Evolutionary conservation across 306 rosid species (phyloP).

Genomic region (Betula pendula): DNA sequence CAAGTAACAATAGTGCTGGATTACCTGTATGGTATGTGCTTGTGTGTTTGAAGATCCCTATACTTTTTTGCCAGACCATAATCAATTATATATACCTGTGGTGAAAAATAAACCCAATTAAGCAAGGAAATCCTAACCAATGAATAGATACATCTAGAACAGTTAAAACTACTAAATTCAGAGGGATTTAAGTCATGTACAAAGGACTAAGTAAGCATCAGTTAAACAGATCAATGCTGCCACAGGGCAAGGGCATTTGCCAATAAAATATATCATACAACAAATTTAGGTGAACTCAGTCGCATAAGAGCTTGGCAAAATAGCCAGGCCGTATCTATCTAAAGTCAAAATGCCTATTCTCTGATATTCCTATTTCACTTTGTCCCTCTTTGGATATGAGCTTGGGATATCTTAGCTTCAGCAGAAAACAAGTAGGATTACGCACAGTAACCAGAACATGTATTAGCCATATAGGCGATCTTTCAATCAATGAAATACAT

Average conservation of each 20-base stretch:
- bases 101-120: conserved; percentile 30
- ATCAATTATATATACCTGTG: conserved; percentile 91
- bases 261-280: background rate
- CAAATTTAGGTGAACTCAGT: conserved; percentile 1
- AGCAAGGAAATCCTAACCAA: conserved; percentile 2
- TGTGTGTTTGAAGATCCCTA: conserved; percentile 96
- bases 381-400: background rate
- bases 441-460: background rate
- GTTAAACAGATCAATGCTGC: conserved; percentile 1
- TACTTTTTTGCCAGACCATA: conserved; percentile 96
- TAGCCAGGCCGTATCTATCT: background rate
- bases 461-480: background rate
- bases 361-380: background rate
- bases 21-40: conserved; percentile 98
- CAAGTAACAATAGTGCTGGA: conserved; percentile 24
- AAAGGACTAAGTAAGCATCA: background rate
- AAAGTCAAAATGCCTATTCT: background rate
- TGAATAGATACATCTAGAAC: conserved; percentile 6
- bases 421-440: background rate
- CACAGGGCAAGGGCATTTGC: background rate
- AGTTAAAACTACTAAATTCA: background rate
- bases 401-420: background rate
- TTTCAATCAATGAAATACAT: background rate
- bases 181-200: background rate
- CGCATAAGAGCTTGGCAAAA: background rate